These are phyloP conservation scores for Malus domestica DNA, from an alignment of 306 rosid species.

Conservation along the genomic window DNA sequence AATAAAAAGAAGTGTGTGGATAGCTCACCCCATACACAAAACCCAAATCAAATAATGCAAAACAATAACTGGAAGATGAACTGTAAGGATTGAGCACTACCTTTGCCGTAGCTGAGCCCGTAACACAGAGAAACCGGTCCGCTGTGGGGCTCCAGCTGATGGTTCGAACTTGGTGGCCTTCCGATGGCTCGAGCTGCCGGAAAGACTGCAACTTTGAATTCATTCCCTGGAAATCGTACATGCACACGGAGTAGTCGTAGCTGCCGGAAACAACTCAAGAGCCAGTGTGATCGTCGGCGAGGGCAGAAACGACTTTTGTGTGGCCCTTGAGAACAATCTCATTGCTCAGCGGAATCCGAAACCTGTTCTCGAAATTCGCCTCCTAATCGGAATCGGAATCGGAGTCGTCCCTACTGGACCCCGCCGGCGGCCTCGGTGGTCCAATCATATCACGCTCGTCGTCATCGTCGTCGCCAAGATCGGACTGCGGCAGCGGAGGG, in stretches of 20 bases:
- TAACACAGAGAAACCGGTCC: slow-evolving; percentile 81
- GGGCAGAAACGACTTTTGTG: slow-evolving; percentile 86
- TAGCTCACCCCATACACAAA: not conserved
- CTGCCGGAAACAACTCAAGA: slow-evolving; percentile 91
- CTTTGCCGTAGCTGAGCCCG: slow-evolving; percentile 97
- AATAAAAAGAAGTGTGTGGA: no score
- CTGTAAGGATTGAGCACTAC: slow-evolving; percentile 14
- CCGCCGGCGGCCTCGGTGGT: slow-evolving; percentile 51
- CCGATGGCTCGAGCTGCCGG: slow-evolving; percentile 86
- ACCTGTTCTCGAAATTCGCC: slow-evolving; percentile 34
- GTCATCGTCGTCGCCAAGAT: not conserved
- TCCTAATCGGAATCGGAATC: slow-evolving; percentile 22
- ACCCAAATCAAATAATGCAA: not conserved
- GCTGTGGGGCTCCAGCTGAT: slow-evolving; percentile 94
- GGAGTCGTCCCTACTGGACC: slow-evolving; percentile 23
- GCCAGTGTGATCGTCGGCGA: slow-evolving; percentile 91
- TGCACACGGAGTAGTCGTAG: slow-evolving; percentile 74
- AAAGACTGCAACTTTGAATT: slow-evolving; percentile 76
- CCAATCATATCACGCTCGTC: slow-evolving; percentile 49
- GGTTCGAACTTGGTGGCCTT: slow-evolving; percentile 93
- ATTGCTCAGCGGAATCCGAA: slow-evolving; percentile 76
- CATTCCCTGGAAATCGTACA: slow-evolving; percentile 98
- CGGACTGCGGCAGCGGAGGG: slow-evolving; percentile 33
- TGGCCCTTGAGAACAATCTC: slow-evolving; percentile 94
- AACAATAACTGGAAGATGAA: not conserved